Percentiles rank a stretch among this genome's conserved stretches.
phyloP scores from a whole-genome alignment of 768 basidiomycete species.

The Boletus edulis region DNA sequence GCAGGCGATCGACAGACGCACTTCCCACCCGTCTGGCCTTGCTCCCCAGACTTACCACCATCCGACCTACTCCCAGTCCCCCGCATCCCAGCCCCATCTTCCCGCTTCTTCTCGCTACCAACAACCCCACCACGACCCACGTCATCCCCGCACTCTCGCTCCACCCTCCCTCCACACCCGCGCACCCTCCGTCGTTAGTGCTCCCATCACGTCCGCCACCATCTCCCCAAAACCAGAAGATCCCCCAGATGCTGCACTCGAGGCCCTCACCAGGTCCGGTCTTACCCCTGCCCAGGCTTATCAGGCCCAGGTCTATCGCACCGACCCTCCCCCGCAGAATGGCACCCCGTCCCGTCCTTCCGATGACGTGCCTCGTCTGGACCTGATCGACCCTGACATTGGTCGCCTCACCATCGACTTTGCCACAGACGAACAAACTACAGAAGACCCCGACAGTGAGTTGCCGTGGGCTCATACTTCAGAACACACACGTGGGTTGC shows the following conservation, averaged over 20 bases:
- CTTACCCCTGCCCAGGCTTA: constrained; percentile 80
- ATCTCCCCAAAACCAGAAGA: constrained; percentile 49
- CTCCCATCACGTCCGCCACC: constrained; percentile 40
- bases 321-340: constrained; percentile 37
- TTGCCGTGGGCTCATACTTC: constrained; percentile 50
- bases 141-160: constrained; percentile 31
- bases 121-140: constrained; percentile 19
- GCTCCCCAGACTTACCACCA: constrained; percentile 29
- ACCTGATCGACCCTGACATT: constrained; percentile 53
- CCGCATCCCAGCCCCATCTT: constrained; percentile 23
- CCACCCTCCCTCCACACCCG: constrained; percentile 43
- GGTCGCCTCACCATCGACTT: constrained; percentile 62
- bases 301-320: constrained; percentile 69
- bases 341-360: constrained; percentile 24
- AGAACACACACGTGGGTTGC: constrained; percentile 44
- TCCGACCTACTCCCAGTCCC: constrained; percentile 36
- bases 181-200: constrained; percentile 50
- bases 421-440: constrained; percentile 32
- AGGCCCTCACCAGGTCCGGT: constrained; percentile 45
- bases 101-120: constrained; percentile 12
- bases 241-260: constrained; percentile 45
- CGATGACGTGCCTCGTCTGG: constrained; percentile 37
- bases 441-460: constrained; percentile 47
- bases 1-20: constrained; percentile 43
- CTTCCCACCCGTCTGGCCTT: constrained; percentile 43